Evolutionary conservation across 768 basidiomycete species (phyloP), one percentile per base, ranked within the genome.

Genomic region (Amanita rubescens): DNA sequence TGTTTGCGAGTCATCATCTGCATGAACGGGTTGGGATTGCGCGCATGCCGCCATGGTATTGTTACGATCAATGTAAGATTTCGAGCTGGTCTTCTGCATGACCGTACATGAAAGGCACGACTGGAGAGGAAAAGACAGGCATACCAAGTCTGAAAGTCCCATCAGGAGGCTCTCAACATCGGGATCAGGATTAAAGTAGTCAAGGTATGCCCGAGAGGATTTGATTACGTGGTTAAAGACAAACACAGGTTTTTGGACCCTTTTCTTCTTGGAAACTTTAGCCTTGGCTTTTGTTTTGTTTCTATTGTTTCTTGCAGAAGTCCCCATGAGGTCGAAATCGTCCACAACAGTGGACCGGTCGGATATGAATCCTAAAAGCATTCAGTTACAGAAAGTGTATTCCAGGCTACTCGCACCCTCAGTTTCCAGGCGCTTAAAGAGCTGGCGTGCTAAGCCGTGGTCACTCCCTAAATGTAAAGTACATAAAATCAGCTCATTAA

Each of bases 141-240:
- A 22, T 45, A 85, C 85, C 72, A 77, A 61, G 60, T 82, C 74
- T 35, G 74, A 67, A 27, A 90, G 60, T n/a, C 80, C 84, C 37
- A 90, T 65, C 50, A 88, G 64, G 24, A 72, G 74, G 59, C 70
- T 79, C 68, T 89, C 87, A 34, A 79, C 75, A 22, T 76, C 71
- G 7, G 71, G 71, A 53, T 78, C 73, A 33, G 84, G 81, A 54
- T 80, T 73, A 68, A 91, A 91, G 61, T 90, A 88, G 60, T 89
- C 78, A 33, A 67, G 60, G 63, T 88, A 90, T 51, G 67, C 73
- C 41, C 69, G 55, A 9, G 72, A 73, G 39, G 66, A 65, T 45
- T 74, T 70, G 34, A 75, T 73, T 9, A 72, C 64, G 35, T 63
- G 67, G 53, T 85, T 75, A 65, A 89, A 87, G 11, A 74, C 64